phyloP scores from a whole-genome alignment of 345 rosid species.

The Angophora floribunda region DNA sequence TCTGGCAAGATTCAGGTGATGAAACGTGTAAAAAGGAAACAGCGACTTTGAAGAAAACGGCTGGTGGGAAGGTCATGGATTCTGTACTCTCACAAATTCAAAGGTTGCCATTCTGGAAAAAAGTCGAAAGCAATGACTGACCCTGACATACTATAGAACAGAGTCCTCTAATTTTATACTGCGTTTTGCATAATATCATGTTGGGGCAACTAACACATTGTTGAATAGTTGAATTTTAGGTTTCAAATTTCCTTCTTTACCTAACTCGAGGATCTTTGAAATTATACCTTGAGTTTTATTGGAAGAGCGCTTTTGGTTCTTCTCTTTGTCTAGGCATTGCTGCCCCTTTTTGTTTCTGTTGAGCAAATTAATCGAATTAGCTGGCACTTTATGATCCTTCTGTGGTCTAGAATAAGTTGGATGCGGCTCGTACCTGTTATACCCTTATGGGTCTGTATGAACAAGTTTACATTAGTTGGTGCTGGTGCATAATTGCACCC shows the following conservation, averaged over 20 bases:
- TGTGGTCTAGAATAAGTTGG: neutral
- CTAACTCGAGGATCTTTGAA: neutral
- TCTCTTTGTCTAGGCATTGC: neutral
- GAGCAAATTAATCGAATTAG: neutral
- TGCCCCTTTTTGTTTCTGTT: neutral
- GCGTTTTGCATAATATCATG: neutral
- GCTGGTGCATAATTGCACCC: neutral
- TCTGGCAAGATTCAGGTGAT: slow-evolving; percentile 33
- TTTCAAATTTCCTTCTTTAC: neutral
- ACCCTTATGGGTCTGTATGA: neutral
- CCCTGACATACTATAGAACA: neutral
- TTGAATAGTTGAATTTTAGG: neutral
- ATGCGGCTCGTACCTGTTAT: neutral
- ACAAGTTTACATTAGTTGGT: neutral
- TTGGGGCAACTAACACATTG: neutral
- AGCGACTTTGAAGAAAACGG: neutral
- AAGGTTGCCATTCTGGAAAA: slow-evolving; percentile 9
- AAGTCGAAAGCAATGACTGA: neutral
- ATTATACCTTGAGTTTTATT: neutral
- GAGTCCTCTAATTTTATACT: neutral
- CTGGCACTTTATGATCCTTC: neutral
- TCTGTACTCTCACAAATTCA: slow-evolving; percentile 20
- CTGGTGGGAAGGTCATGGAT: slow-evolving; percentile 10
- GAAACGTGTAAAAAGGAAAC: slow-evolving; percentile 7
- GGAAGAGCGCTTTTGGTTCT: neutral